Percentiles rank a stretch among this genome's conserved stretches.
Conservation (phyloP, 2,329 filamentous ascomycete genomes). For the Scolecobasidium constrictum region DNA sequence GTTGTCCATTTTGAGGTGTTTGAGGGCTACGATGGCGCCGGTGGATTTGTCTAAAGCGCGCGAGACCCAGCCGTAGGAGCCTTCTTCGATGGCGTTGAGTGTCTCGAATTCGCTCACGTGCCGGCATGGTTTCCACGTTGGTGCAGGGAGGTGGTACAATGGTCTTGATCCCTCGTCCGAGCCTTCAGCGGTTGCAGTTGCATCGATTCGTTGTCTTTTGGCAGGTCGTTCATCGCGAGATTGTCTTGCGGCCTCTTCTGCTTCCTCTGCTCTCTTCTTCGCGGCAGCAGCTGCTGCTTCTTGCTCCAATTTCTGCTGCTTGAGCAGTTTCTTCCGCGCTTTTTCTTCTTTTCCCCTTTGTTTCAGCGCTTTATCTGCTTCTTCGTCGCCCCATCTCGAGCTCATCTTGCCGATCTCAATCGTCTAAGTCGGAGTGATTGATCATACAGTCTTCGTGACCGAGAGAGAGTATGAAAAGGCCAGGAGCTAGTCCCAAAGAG, state of each 20-base stretch:
- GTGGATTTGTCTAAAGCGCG: slow-evolving; percentile 65
- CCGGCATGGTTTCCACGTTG: slow-evolving; percentile 58
- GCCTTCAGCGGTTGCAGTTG: slow-evolving; percentile 1
- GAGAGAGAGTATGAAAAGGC: no score
- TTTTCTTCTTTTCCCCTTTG: slow-evolving; percentile 84
- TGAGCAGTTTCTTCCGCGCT: slow-evolving; percentile 72
- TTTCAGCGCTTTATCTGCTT: slow-evolving; percentile 57
- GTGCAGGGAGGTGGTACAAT: slow-evolving; percentile 61
- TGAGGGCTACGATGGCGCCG: slow-evolving; percentile 77
- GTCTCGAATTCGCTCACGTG: slow-evolving; percentile 84
- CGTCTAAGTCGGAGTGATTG: no score
- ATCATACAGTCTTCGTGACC: no score
- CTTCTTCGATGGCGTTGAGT: slow-evolving; percentile 95
- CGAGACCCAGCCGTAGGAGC: slow-evolving; percentile 90
- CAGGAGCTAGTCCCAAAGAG: no score
- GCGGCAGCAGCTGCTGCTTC: no score
- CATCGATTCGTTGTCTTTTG: slow-evolving; percentile 10
- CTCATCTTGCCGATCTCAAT: no score
- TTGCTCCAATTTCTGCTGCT: slow-evolving; percentile 57
- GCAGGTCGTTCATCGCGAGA: slow-evolving; percentile 5
- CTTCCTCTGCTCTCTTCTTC: slow-evolving; percentile 19
- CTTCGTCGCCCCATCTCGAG: slow-evolving; percentile 86
- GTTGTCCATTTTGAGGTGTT: slow-evolving; percentile 82
- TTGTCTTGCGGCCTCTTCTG: slow-evolving; percentile 22
- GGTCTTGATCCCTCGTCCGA: slow-evolving; percentile 33